These are phyloP conservation scores for Ceratobasidium sp. DNA, from an alignment of 1,284 basidiomycete genomes.

Conservation along the genomic window DNA sequence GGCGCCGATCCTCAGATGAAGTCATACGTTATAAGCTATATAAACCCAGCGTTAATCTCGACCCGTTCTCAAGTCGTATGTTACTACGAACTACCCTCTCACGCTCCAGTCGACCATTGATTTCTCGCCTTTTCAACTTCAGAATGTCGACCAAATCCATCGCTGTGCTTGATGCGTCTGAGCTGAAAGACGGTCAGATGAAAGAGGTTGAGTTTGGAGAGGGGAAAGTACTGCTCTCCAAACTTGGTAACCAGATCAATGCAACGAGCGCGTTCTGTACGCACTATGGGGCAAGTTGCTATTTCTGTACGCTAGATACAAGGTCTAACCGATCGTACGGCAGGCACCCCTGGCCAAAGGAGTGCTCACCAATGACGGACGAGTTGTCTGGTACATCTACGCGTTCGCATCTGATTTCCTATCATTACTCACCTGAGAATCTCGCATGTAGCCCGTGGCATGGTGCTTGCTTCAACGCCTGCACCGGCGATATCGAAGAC, in stretches of 20 bases:
- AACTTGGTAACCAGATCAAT: slow-evolving; percentile 75
- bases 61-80: slow-evolving; percentile 10
- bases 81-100: neutral
- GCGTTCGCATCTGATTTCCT: neutral
- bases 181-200: slow-evolving; percentile 83
- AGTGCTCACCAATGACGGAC: slow-evolving; percentile 77
- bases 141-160: slow-evolving; percentile 64
- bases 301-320: slow-evolving; percentile 45
- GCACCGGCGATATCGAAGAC: slow-evolving; percentile 87
- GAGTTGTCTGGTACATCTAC: slow-evolving; percentile 42
- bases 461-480: slow-evolving; percentile 91
- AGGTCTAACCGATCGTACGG: neutral
- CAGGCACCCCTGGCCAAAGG: slow-evolving; percentile 74
- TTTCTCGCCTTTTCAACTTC: neutral
- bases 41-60: neutral
- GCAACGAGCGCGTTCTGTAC: slow-evolving; percentile 91
- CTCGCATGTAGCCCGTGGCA: slow-evolving; percentile 78
- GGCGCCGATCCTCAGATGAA: neutral
- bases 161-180: slow-evolving; percentile 70
- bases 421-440: neutral
- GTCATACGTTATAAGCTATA: neutral
- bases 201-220: slow-evolving; percentile 82
- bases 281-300: slow-evolving; percentile 70
- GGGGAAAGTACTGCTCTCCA: slow-evolving; percentile 84
- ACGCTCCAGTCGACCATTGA: neutral